phyloP scores from a whole-genome alignment of 2,329 filamentous ascomycete genomes.

The Trichoderma harzianum region DNA sequence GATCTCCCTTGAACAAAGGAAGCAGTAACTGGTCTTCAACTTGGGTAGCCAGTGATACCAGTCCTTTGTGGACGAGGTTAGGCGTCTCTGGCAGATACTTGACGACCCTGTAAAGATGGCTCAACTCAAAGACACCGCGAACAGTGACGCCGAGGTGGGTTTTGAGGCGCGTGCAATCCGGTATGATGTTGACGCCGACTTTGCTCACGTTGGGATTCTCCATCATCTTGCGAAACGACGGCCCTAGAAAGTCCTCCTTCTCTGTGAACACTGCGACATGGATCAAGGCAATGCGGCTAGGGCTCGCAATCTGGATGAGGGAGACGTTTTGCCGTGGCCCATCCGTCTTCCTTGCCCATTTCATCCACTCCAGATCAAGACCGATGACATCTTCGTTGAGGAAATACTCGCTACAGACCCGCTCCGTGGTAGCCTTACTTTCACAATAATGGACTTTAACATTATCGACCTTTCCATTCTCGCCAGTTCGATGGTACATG shows the following conservation, averaged over 20 bases:
- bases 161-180: slow-evolving; percentile 64
- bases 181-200: slow-evolving; percentile 71
- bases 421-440: slow-evolving; percentile 63
- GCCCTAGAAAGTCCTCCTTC: slow-evolving; percentile 60
- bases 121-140: slow-evolving; percentile 73
- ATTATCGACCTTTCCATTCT: slow-evolving; percentile 43
- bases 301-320: slow-evolving; percentile 77
- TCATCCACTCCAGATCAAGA: slow-evolving; percentile 85
- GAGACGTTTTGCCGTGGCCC: slow-evolving; percentile 68
- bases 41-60: slow-evolving; percentile 65
- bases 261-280: slow-evolving; percentile 65
- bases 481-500: slow-evolving; percentile 57
- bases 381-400: slow-evolving; percentile 68
- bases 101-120: slow-evolving; percentile 75
- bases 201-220: slow-evolving; percentile 69
- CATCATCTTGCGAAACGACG: slow-evolving; percentile 67
- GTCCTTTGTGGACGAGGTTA: slow-evolving; percentile 59
- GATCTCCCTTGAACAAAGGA: slow-evolving; percentile 68
- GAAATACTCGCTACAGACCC: slow-evolving; percentile 62
- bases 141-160: slow-evolving; percentile 64
- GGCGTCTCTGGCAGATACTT: slow-evolving; percentile 56
- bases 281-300: slow-evolving; percentile 74
- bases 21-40: slow-evolving; percentile 68
- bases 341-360: slow-evolving; percentile 42
- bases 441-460: slow-evolving; percentile 77